These are phyloP conservation scores for Elongisporangium undulatum DNA, from an alignment of 352 stramenopile genomes.

Conservation along the genomic window DNA sequence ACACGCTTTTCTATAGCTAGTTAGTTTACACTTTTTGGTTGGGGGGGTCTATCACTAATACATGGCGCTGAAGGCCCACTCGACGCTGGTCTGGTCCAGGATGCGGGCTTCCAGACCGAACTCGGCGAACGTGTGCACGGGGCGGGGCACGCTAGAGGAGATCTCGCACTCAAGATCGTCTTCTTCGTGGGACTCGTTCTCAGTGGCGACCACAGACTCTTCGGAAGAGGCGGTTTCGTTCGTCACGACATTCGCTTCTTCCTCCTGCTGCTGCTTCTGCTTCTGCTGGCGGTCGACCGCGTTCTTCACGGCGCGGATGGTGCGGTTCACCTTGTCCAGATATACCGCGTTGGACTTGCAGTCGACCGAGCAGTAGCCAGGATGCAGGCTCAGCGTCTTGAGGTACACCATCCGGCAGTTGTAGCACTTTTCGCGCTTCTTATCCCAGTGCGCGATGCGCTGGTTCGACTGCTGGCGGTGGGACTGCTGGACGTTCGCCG, in stretches of 20 bases:
- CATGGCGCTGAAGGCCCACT: constrained; percentile 75
- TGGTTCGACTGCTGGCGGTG: constrained; percentile 6
- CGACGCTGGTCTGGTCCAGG: constrained; percentile 48
- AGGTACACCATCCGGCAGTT: constrained; percentile 87
- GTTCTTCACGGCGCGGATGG: constrained; percentile 72
- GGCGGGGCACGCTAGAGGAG: constrained; percentile 2
- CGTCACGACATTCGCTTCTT: constrained; percentile 9
- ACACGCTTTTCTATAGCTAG: constrained; percentile 1
- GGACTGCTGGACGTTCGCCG: constrained; percentile 5
- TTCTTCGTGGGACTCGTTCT: constrained; percentile 6
- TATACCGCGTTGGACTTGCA: constrained; percentile 87
- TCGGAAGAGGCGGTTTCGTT: constrained; percentile 7
- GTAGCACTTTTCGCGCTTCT: constrained; percentile 78
- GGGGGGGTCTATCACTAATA: constrained; percentile 35
- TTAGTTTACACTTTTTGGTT: constrained; percentile 14
- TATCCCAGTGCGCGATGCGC: constrained; percentile 78
- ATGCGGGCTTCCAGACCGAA: constrained; percentile 69
- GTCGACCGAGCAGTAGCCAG: constrained; percentile 82
- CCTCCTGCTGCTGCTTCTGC: constrained; percentile 19
- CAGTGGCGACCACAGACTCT: constrained; percentile 2
- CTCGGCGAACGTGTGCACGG: constrained; percentile 63
- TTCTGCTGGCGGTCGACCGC: constrained; percentile 50
- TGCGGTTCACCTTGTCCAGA: constrained; percentile 79
- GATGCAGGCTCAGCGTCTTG: constrained; percentile 73
- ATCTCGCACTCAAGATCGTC: constrained; percentile 12